Evolutionary conservation across 2,329 filamentous ascomycete species (phyloP).

Genomic region (Neonectria neomacrospora): DNA sequence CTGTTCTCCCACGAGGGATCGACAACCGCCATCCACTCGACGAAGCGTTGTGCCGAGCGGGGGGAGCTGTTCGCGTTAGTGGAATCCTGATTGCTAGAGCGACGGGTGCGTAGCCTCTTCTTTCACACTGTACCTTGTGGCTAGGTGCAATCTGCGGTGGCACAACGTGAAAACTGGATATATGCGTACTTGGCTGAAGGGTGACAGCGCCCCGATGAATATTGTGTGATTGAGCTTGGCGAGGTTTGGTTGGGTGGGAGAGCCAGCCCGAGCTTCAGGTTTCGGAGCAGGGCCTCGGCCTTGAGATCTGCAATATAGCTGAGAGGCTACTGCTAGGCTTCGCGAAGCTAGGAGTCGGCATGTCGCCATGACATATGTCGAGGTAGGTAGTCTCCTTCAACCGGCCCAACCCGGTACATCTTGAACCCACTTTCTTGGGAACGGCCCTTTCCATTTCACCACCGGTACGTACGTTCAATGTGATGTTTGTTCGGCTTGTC

Average conservation of each 20-base stretch:
- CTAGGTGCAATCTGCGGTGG: background rate
- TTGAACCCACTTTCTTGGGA: background rate
- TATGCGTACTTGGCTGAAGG: background rate
- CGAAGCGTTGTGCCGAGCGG: conserved; percentile 12
- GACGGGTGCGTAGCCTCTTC: background rate
- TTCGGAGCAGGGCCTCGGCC: background rate
- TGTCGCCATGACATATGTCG: background rate
- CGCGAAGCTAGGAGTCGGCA: no score
- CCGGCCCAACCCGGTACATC: no score
- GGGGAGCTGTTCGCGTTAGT: conserved; percentile 40
- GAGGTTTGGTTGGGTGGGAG: background rate
- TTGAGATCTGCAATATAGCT: no score
- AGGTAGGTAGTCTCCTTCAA: background rate
- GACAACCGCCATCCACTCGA: conserved; percentile 35
- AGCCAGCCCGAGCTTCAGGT: background rate
- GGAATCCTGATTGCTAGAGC: background rate
- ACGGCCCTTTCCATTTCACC: no score
- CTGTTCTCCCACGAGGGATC: conserved; percentile 26
- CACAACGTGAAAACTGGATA: background rate
- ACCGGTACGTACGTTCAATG: background rate
- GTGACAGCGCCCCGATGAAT: no score
- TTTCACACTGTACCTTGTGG: conserved; percentile 20
- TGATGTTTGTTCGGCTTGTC: background rate
- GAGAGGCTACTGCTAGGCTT: background rate
- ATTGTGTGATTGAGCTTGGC: no score